These are phyloP conservation scores for Mucor irregularis DNA, from an alignment of 371 early-diverging fungal genomes.

Conservation along the genomic window DNA sequence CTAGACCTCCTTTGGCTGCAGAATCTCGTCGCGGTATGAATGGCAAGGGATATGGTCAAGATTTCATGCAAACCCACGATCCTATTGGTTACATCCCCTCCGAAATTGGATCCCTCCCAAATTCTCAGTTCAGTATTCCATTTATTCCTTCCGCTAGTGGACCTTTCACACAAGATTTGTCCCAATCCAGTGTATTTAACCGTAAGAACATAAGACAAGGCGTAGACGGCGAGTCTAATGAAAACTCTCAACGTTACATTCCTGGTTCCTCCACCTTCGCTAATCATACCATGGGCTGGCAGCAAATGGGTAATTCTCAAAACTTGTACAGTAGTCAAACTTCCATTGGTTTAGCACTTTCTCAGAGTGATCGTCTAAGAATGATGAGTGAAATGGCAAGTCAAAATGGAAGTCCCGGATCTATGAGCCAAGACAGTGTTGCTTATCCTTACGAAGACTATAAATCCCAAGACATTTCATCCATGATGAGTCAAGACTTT, in stretches of 20 bases:
- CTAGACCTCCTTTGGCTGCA: conserved; percentile 57
- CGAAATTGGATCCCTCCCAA: conserved; percentile 55
- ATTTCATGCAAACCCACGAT: conserved; percentile 60
- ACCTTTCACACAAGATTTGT: conserved; percentile 73
- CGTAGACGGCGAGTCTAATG: conserved; percentile 15
- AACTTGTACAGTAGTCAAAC: conserved; percentile 55
- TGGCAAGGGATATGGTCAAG: conserved; percentile 48
- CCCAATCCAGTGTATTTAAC: conserved; percentile 52
- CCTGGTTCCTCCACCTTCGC: conserved; percentile 45
- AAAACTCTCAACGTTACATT: conserved; percentile 25
- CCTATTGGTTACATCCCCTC: conserved; percentile 63
- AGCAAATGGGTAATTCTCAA: conserved; percentile 31
- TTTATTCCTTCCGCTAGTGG: conserved; percentile 65
- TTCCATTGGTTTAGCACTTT: conserved; percentile 55
- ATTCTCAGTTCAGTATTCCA: conserved; percentile 64
- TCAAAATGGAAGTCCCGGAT: conserved; percentile 26
- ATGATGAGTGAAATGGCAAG: conserved; percentile 55
- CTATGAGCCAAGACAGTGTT: conserved; percentile 56
- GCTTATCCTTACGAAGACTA: conserved; percentile 56
- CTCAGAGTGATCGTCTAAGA: conserved; percentile 68
- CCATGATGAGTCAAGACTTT: conserved; percentile 52
- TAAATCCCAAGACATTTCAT: conserved; percentile 60
- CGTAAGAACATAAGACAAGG: conserved; percentile 37
- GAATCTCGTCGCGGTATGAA: conserved; percentile 45
- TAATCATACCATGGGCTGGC: conserved; percentile 42